These are phyloP conservation scores for Toxoplasma gondii DNA, from an alignment of 169 alveolate species.

Conservation along the genomic window DNA sequence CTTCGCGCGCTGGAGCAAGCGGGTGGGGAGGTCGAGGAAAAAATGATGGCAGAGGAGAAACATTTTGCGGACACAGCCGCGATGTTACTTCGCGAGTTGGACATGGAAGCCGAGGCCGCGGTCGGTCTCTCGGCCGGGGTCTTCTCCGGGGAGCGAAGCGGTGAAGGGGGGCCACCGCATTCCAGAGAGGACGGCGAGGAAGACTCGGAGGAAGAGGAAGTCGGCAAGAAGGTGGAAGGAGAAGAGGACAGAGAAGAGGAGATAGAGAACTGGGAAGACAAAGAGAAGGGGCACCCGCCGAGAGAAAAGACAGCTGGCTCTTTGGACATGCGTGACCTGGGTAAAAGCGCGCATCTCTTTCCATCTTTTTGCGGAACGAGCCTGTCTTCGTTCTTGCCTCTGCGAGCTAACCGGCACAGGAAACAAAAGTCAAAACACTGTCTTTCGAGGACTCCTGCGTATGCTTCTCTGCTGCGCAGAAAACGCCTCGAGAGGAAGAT, in stretches of 20 bases:
- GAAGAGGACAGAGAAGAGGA: not conserved
- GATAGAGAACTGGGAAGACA: not conserved
- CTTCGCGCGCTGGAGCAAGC: conserved; percentile 20
- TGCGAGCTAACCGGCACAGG: not conserved
- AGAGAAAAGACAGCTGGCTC: not conserved
- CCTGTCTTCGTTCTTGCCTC: not conserved
- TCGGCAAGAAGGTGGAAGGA: not conserved
- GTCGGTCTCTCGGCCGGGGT: not conserved
- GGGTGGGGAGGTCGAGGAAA: not conserved
- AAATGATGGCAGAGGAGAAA: not conserved
- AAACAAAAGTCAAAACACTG: not conserved
- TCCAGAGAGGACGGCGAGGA: not conserved
- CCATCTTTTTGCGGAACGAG: not conserved
- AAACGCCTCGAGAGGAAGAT: not conserved
- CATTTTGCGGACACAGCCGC: not conserved
- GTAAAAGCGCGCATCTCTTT: not conserved
- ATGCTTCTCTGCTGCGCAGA: not conserved
- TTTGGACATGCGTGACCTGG: not conserved
- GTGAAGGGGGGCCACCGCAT: not conserved
- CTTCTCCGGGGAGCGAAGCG: not conserved
- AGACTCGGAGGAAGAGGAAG: not conserved
- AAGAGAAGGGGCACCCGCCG: not conserved
- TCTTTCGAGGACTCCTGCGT: not conserved
- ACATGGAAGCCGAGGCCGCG: not conserved
- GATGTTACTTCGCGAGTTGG: not conserved